Conservation (phyloP, 1,284 basidiomycete genomes). For the Anthracocystis setariae region DNA sequence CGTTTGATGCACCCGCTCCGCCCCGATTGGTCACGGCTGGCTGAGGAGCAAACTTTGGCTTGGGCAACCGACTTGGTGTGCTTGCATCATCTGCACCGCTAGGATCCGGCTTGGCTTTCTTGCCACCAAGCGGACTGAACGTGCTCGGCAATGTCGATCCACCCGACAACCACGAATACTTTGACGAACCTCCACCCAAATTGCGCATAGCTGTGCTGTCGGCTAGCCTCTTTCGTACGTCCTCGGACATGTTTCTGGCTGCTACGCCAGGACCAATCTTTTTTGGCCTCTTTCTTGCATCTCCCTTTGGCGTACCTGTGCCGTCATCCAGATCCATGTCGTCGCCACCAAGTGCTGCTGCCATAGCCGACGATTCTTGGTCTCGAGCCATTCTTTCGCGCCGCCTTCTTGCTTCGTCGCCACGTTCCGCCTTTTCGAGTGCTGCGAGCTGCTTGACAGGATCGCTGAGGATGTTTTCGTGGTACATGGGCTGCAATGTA, state of each 20-base stretch:
- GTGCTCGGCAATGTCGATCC: slow-evolving; percentile 23
- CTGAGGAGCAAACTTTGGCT: slow-evolving; percentile 62
- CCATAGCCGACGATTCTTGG: slow-evolving; percentile 50
- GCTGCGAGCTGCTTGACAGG: slow-evolving; percentile 60
- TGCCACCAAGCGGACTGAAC: slow-evolving; percentile 31
- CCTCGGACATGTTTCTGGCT: slow-evolving; percentile 64
- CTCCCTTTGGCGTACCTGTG: slow-evolving; percentile 26
- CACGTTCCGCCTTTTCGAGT: slow-evolving; percentile 64
- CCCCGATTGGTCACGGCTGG: slow-evolving; percentile 33
- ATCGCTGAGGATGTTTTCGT: slow-evolving; percentile 60
- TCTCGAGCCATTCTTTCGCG: slow-evolving; percentile 57
- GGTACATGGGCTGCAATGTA: slow-evolving; percentile 49
- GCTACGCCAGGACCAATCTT: slow-evolving; percentile 53
- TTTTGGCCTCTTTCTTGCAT: slow-evolving; percentile 50
- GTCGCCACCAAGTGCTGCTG: slow-evolving; percentile 27
- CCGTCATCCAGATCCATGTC: slow-evolving; percentile 46
- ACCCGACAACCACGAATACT: slow-evolving; percentile 57
- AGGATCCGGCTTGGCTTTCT: slow-evolving; percentile 36
- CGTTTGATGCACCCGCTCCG: slow-evolving; percentile 16
- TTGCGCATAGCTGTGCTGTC: slow-evolving; percentile 66
- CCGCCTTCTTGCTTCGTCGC: slow-evolving; percentile 58
- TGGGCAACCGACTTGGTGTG: slow-evolving; percentile 45
- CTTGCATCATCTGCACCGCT: slow-evolving; percentile 21
- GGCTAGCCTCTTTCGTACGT: slow-evolving; percentile 62
- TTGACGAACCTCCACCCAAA: slow-evolving; percentile 52